A percentile compares a stretch with the other conserved stretches of the same genome.
phyloP scores from a whole-genome alignment of 2,329 filamentous ascomycete genomes.

The Diaporthe sp. region DNA sequence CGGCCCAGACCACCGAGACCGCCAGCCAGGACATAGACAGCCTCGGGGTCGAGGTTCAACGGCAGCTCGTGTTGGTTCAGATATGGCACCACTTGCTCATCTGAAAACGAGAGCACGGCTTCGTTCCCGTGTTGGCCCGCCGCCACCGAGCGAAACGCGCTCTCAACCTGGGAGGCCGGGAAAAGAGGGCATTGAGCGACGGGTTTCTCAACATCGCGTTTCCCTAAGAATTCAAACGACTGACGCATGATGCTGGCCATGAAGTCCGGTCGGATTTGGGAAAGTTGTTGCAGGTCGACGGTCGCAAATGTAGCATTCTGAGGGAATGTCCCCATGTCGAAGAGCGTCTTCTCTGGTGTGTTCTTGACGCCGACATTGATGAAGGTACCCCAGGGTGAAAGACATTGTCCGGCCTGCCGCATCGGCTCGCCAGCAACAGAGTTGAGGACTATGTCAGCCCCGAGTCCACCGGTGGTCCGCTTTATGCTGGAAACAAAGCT shows the following conservation, averaged over 20 bases:
- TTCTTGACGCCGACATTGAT: background rate
- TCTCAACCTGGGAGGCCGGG: background rate
- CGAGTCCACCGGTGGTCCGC: conserved; percentile 44
- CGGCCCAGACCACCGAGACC: background rate
- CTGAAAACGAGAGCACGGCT: background rate
- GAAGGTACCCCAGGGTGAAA: background rate
- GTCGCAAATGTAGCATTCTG: background rate
- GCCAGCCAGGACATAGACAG: background rate
- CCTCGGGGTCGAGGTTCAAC: background rate
- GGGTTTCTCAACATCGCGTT: background rate
- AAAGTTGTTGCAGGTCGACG: background rate
- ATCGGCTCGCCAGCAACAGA: conserved; percentile 43
- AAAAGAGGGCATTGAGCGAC: background rate
- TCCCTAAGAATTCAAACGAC: background rate
- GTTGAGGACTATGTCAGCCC: conserved; percentile 49
- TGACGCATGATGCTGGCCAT: background rate
- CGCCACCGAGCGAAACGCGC: background rate
- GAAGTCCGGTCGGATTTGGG: background rate
- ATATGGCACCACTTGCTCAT: background rate
- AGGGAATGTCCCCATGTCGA: background rate
- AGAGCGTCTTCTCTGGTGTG: background rate
- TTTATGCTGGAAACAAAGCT: conserved; percentile 46
- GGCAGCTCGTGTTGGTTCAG: background rate
- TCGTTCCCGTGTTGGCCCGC: background rate
- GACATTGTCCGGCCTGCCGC: background rate